Conservation (phyloP, 345 rosid genomes). For the Boechera retrofracta region DNA sequence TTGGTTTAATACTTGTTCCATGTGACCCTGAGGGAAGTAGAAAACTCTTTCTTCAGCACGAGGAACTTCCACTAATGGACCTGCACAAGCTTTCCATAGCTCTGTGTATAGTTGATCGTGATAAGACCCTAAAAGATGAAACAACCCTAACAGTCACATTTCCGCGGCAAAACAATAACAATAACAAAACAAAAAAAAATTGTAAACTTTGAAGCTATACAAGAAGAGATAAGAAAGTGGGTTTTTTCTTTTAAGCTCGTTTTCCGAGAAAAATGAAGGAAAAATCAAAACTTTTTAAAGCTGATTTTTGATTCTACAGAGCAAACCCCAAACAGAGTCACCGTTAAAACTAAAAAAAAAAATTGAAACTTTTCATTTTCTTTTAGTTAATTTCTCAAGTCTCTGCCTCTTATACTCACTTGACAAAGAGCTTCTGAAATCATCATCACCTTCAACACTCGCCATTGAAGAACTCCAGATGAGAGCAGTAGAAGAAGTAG, state of each 20-base stretch:
- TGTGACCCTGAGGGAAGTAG: conserved; percentile 82
- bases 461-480: conserved; percentile 51
- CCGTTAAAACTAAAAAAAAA: neutral
- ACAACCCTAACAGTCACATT: conserved; percentile 12
- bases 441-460: conserved; percentile 45
- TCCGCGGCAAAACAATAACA: conserved; percentile 7
- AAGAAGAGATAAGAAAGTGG: conserved; percentile 15
- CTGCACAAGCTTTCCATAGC: conserved; percentile 87
- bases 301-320: conserved; percentile 20
- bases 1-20: conserved; percentile 54
- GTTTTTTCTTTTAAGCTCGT: conserved; percentile 1
- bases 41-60: conserved; percentile 59
- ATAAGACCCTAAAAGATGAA: conserved; percentile 39
- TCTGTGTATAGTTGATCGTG: conserved; percentile 58
- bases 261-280: conserved; percentile 8
- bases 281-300: conserved; percentile 29
- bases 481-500: conserved; percentile 14
- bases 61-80: conserved; percentile 77
- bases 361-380: neutral
- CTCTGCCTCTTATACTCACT: conserved; percentile 45
- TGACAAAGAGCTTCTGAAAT: conserved; percentile 46
- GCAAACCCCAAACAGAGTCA: conserved; percentile 32
- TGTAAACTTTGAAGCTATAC: conserved; percentile 29
- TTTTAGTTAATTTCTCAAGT: neutral
- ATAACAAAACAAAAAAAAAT: neutral